Conservation (phyloP, 495 filamentous ascomycete species). For the Penicillium salamii region DNA sequence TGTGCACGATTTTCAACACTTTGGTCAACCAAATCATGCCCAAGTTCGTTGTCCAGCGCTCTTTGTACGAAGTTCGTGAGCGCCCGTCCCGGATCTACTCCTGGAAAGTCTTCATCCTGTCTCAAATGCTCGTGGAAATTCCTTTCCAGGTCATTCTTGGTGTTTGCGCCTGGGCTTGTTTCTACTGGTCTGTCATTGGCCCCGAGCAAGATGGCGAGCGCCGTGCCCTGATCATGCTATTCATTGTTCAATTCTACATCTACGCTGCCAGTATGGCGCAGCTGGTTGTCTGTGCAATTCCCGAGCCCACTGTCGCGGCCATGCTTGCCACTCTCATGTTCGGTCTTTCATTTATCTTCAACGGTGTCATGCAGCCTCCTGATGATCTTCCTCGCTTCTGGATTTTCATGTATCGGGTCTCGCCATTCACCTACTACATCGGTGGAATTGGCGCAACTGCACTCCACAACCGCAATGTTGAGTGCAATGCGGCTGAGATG, state of each 20-base stretch:
- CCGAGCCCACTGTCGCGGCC: conserved; percentile 50
- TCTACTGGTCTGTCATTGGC: conserved; percentile 47
- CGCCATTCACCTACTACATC: conserved; percentile 65
- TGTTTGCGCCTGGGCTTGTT: conserved; percentile 43
- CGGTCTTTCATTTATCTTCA: conserved; percentile 54
- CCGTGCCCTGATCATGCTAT: conserved; percentile 50
- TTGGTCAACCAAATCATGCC: conserved; percentile 60
- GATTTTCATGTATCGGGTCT: conserved; percentile 74
- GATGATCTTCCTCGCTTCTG: conserved; percentile 61
- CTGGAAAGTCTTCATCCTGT: conserved; percentile 51
- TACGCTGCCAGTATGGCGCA: conserved; percentile 46
- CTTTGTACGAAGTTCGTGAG: conserved; percentile 52
- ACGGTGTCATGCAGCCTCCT: conserved; percentile 58
- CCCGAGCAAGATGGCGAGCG: conserved; percentile 37
- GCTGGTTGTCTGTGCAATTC: conserved; percentile 52
- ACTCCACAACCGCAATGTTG: conserved; percentile 52
- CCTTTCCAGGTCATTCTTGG: conserved; percentile 46
- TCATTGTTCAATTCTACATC: conserved; percentile 49
- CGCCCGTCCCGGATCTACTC: conserved; percentile 47
- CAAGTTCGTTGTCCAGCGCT: conserved; percentile 44
- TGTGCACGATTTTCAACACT: conserved; percentile 70
- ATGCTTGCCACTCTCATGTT: conserved; percentile 55
- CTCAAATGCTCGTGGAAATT: conserved; percentile 49
- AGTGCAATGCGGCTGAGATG: conserved; percentile 54
- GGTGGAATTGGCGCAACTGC: conserved; percentile 52